phyloP scores from a whole-genome alignment of 1,139 yeast species.

The Candida smagusa region DNA sequence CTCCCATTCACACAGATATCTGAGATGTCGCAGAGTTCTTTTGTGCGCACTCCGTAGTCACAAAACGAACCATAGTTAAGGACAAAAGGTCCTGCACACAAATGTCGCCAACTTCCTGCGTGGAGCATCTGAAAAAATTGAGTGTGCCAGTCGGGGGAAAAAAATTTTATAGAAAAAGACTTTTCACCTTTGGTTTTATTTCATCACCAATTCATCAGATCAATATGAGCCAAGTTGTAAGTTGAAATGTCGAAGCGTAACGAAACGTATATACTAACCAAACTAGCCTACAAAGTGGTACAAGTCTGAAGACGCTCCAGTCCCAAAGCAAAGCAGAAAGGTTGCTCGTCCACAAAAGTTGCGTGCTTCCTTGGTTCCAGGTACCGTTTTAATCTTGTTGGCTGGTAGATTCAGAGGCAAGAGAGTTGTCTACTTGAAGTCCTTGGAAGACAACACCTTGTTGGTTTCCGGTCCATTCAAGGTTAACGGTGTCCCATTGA shows the following conservation, averaged over 20 bases:
- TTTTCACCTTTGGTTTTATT: conserved; percentile 15
- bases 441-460: conserved; percentile 97
- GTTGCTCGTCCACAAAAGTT: conserved; percentile 91
- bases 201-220: conserved; percentile 24
- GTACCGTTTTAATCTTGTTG: conserved; percentile 95
- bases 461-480: conserved; percentile 99
- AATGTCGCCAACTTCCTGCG: conserved; percentile 4
- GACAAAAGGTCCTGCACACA: background rate
- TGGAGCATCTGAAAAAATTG: conserved; percentile 1
- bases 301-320: conserved; percentile 92
- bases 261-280: conserved; percentile 31
- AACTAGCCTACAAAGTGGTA: conserved; percentile 88
- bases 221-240: conserved; percentile 35
- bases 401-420: conserved; percentile 99
- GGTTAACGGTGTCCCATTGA: conserved; percentile 99
- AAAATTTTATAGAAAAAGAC: conserved; percentile 16
- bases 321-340: conserved; percentile 86
- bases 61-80: too few relatives aligned
- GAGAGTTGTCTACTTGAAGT: conserved; percentile 98
- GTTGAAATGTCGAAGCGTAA: conserved; percentile 11
- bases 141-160: conserved; percentile 3
- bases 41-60: too few relatives aligned
- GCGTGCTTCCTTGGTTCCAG: conserved; percentile 97
- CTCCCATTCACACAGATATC: background rate
- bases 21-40: too few relatives aligned